These are phyloP conservation scores for Multifurca ochricompacta DNA, from an alignment of 768 basidiomycete genomes.

Conservation along the genomic window DNA sequence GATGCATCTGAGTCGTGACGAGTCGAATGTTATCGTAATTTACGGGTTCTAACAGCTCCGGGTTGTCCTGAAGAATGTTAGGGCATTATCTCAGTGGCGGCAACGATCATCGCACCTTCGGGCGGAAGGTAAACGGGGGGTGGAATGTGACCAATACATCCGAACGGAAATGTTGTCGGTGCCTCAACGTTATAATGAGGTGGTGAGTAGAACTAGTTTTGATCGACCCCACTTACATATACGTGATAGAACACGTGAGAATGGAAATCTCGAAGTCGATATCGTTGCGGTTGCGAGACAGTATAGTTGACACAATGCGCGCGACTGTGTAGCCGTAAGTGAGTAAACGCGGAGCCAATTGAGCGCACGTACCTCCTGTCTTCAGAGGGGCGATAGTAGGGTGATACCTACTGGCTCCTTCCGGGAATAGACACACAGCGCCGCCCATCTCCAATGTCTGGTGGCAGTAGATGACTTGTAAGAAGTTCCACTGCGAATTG, in stretches of 20 bases:
- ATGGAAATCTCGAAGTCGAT: slow-evolving; percentile 66
- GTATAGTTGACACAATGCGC: slow-evolving; percentile 69
- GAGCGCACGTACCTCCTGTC: slow-evolving; percentile 57
- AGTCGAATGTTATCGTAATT: slow-evolving; percentile 52
- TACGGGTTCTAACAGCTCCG: slow-evolving; percentile 63
- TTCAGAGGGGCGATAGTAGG: slow-evolving; percentile 83
- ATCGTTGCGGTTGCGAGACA: slow-evolving; percentile 60
- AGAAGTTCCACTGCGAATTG: slow-evolving; percentile 11
- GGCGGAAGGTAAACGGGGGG: slow-evolving; percentile 58
- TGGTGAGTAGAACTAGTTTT: slow-evolving; percentile 4
- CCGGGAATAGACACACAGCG: slow-evolving; percentile 78
- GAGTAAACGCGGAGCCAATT: neutral
- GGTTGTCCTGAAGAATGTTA: slow-evolving; percentile 42
- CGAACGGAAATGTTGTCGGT: slow-evolving; percentile 79
- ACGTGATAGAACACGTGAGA: slow-evolving; percentile 73
- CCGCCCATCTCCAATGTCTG: slow-evolving; percentile 73
- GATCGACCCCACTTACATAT: slow-evolving; percentile 45
- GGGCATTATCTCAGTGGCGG: neutral
- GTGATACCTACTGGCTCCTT: slow-evolving; percentile 80
- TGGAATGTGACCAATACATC: slow-evolving; percentile 84
- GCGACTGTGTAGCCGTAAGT: slow-evolving; percentile 43
- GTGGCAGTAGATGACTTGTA: slow-evolving; percentile 26
- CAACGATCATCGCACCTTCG: slow-evolving; percentile 34
- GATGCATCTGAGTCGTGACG: slow-evolving; percentile 55
- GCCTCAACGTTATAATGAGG: slow-evolving; percentile 36